A percentile compares a stretch with the other conserved stretches of the same genome.
Evolutionary conservation across 164 flowering plant genomes (phyloP).

Genomic region (Chimonanthus salicifolius): DNA sequence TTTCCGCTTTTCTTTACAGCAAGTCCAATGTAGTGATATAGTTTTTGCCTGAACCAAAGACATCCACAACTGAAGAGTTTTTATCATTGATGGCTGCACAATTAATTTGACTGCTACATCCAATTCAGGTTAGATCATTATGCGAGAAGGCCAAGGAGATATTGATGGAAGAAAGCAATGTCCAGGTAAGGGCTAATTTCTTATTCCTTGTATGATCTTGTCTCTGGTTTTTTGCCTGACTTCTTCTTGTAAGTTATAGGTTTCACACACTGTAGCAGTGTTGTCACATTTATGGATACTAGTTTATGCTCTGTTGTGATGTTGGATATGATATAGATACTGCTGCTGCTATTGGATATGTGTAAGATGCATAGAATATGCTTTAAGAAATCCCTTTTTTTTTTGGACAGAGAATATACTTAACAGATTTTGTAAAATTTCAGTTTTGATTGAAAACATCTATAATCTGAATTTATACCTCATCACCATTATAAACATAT

Average conservation of each 20-base stretch:
- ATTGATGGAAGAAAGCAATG: slow-evolving; percentile 94
- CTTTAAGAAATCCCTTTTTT: background rate
- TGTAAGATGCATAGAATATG: too few species aligned
- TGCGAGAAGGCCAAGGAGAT: slow-evolving; percentile 96
- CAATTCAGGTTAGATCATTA: slow-evolving; percentile 56
- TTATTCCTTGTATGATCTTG: background rate
- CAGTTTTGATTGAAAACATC: background rate
- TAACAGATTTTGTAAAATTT: too few species aligned
- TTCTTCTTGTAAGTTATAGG: background rate
- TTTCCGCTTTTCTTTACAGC: background rate
- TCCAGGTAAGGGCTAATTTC: slow-evolving; percentile 48
- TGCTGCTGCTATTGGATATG: too few species aligned
- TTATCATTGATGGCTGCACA: background rate
- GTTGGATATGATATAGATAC: background rate
- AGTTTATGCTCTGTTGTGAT: background rate
- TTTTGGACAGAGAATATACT: too few species aligned
- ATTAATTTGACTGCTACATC: background rate
- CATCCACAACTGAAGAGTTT: background rate
- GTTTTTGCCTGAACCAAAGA: background rate
- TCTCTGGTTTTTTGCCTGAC: background rate
- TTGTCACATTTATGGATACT: background rate
- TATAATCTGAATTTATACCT: too few species aligned
- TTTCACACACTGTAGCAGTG: background rate
- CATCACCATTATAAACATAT: too few species aligned
- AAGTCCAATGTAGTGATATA: background rate